A percentile compares a stretch with the other conserved stretches of the same genome.
These are phyloP conservation scores for Thermothielavioides terrestris DNA, from an alignment of 495 filamentous ascomycete genomes.

Conservation along the genomic window DNA sequence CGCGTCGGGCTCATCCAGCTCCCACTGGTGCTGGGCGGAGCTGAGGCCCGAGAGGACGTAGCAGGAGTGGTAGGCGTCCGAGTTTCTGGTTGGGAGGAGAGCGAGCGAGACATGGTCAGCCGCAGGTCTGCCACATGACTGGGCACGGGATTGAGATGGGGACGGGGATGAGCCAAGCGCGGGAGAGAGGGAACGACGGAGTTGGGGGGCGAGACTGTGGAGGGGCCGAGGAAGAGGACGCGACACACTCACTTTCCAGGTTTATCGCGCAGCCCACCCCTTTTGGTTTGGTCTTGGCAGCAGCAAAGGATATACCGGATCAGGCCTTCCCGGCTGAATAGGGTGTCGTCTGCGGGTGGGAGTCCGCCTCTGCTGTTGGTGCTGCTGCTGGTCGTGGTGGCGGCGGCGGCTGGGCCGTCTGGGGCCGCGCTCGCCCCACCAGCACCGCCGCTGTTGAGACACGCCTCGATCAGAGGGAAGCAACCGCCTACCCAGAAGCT, in stretches of 20 bases:
- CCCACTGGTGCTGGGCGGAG: conserved; percentile 67
- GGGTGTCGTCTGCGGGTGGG: conserved; percentile 17
- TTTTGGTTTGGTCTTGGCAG: conserved; percentile 59
- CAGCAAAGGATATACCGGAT: conserved; percentile 81
- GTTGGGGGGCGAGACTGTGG: neutral
- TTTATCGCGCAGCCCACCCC: conserved; percentile 87
- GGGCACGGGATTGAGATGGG: neutral
- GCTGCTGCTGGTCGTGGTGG: neutral
- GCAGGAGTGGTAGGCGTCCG: conserved; percentile 86
- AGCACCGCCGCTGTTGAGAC: conserved; percentile 32
- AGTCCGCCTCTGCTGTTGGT: conserved; percentile 3
- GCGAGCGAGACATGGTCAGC: neutral
- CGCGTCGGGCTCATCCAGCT: conserved; percentile 32
- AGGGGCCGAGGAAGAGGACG: neutral
- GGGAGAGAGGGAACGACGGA: neutral
- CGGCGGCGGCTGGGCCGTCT: neutral
- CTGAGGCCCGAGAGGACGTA: conserved; percentile 85
- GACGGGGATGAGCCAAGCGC: neutral
- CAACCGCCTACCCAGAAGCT: conserved; percentile 95
- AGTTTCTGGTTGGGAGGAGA: conserved; percentile 39
- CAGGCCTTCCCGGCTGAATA: conserved; percentile 80
- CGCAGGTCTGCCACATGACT: neutral
- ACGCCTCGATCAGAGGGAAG: conserved; percentile 85
- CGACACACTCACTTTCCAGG: conserved; percentile 64
- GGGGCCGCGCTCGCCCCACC: neutral